Percentiles rank a stretch among this genome's conserved stretches.
phyloP scores from a whole-genome alignment of 345 rosid genomes.

The Theobroma cacao region DNA sequence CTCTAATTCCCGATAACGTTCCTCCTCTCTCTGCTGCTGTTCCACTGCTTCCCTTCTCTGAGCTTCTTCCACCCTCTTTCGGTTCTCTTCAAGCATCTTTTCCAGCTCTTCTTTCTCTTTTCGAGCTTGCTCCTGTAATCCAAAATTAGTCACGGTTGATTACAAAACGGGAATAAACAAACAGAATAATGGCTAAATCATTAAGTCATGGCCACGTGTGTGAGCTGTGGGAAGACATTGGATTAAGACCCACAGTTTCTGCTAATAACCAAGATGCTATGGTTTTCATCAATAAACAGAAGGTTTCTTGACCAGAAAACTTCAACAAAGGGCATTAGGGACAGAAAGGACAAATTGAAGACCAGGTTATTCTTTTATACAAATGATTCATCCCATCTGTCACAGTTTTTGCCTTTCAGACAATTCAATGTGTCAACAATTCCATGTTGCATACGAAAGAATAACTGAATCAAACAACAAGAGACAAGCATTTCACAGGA shows the following conservation, averaged over 20 bases:
- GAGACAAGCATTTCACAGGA: background rate
- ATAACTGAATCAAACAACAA: background rate
- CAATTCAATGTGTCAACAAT: background rate
- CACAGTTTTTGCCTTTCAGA: background rate
- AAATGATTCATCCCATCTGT: background rate
- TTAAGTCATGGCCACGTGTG: background rate
- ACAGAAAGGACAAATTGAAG: background rate
- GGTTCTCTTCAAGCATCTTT: slow-evolving; percentile 74
- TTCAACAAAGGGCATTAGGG: background rate
- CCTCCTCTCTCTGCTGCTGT: slow-evolving; percentile 83
- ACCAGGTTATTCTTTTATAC: background rate
- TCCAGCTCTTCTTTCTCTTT: slow-evolving; percentile 75
- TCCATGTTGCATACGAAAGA: too few relatives aligned
- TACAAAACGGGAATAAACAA: background rate
- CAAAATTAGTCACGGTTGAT: background rate
- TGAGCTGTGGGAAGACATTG: too few relatives aligned
- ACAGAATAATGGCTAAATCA: background rate
- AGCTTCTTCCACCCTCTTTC: slow-evolving; percentile 71
- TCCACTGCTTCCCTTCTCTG: slow-evolving; percentile 86
- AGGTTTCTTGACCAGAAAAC: background rate
- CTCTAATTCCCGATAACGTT: slow-evolving; percentile 73
- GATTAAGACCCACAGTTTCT: background rate
- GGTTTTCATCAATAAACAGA: background rate
- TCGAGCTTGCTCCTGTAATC: slow-evolving; percentile 58
- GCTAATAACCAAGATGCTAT: background rate